phyloP scores from a whole-genome alignment of 2,329 filamentous ascomycete species.

The Aureobasidium leucospermi region DNA sequence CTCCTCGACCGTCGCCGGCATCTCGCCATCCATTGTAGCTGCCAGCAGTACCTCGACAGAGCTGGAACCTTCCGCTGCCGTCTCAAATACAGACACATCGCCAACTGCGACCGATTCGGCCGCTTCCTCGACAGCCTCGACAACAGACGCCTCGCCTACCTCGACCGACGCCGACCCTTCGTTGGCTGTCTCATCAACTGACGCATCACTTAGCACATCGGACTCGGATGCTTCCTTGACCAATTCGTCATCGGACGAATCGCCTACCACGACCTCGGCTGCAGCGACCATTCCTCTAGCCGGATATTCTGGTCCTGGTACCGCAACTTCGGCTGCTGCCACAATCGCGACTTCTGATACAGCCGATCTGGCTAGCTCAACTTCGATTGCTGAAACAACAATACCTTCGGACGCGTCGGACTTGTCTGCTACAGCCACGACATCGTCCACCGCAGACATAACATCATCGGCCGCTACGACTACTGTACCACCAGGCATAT shows the following conservation, averaged over 20 bases:
- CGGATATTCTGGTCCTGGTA: not conserved
- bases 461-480: not conserved
- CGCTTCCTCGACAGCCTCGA: not conserved
- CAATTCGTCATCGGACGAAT: not conserved
- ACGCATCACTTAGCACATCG: not conserved
- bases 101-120: not conserved
- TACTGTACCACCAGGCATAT: not conserved
- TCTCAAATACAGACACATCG: not conserved
- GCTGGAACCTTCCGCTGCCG: not conserved
- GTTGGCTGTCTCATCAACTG: not conserved
- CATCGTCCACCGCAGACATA: not conserved
- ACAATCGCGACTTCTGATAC: not conserved
- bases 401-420: not conserved
- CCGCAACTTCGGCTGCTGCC: not conserved
- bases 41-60: not conserved
- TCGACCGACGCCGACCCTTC: not conserved
- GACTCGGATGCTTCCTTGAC: not conserved
- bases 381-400: not conserved
- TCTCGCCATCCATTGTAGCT: not conserved
- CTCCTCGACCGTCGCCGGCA: slow-evolving; percentile 2
- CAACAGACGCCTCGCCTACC: not conserved
- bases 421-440: not conserved
- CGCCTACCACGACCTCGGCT: not conserved
- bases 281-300: not conserved
- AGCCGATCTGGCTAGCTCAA: not conserved